Evolutionary conservation across 805 yeast species (phyloP).

Genomic region (Wickerhamomyces pijperi): DNA sequence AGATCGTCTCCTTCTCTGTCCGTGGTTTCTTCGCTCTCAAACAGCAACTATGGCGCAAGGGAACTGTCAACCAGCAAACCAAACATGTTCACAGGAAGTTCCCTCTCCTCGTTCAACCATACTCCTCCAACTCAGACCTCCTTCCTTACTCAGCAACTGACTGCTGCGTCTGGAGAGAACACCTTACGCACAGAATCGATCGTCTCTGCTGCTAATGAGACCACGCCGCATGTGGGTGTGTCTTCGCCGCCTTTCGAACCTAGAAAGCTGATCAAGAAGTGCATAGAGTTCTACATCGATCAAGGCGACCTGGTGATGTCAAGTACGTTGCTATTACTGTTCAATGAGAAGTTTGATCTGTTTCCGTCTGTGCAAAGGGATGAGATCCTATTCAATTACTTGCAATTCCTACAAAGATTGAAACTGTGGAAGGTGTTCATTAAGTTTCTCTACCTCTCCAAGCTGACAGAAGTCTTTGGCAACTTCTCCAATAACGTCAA

Average conservation of each 20-base stretch:
- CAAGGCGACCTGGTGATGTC: constrained; percentile 60
- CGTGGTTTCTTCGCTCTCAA: constrained; percentile 2
- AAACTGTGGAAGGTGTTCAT: constrained; percentile 49
- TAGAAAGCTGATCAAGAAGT: constrained; percentile 34
- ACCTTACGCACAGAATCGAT: not conserved
- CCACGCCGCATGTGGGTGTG: constrained; percentile 1
- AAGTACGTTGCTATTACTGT: constrained; percentile 44
- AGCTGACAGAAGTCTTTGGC: constrained; percentile 8
- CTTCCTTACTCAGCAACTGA: constrained; percentile 16
- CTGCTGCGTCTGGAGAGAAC: constrained; percentile 4
- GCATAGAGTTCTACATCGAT: constrained; percentile 39
- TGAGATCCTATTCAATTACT: constrained; percentile 46
- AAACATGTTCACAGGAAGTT: not conserved
- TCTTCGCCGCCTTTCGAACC: constrained; percentile 48
- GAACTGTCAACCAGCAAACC: not conserved
- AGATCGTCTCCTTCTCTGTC: not conserved
- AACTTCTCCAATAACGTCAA: constrained; percentile 25
- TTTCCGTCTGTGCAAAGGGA: constrained; percentile 25
- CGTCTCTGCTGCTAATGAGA: constrained; percentile 1
- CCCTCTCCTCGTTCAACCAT: not conserved
- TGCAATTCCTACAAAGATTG: constrained; percentile 39
- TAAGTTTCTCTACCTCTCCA: constrained; percentile 35
- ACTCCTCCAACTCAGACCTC: constrained; percentile 11
- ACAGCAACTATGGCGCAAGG: constrained; percentile 1
- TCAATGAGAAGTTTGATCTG: constrained; percentile 30